Base-by-base conservation (phyloP, 2,329 filamentous ascomycete species). In the Pseudocercospora pini-densiflorae region DNA sequence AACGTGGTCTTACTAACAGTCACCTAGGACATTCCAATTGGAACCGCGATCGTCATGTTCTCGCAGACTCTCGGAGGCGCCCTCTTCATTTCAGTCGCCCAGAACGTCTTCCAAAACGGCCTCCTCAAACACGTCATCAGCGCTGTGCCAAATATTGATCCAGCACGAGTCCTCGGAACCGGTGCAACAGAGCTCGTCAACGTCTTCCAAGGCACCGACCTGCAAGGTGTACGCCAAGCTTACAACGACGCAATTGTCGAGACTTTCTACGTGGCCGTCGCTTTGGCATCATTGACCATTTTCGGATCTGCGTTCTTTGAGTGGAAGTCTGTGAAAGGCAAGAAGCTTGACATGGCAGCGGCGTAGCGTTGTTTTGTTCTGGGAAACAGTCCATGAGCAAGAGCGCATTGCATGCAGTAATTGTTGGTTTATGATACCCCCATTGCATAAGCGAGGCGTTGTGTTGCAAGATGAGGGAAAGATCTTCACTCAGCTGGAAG, bases 321-420 rank as follows among this genome's bases (percentile, higher is more conserved):
- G 79, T 92, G 88, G 88, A 85, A 82, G 75, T 88, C 81, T 69
- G 88, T 92, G 73, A 91, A 91, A 81, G 76, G 76, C 24, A 77
- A 77, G 72, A 79, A 81, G 70, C 78, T 82, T 59, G 76, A 79
- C 70, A 75, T 77, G 74, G 71, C 69, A 24, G 74, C 72, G 47
- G 76, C 74, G 14, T 58, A 31, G 36, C 10, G 27, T 45, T 5
- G 43, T 14, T 45, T 45, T 6, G 6, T 27, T 27, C 6, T 27
- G 27, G 27, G 27, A 27, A 27, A 27, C 29, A 31, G 29, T 31
- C 6, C 29, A 8, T 31, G 29, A 31, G 29, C 29, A 14, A 36
- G 33, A 36, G 33, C 12, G 33, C 33, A 36, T 40, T 40, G 31
- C 31, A 33, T 33, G 10, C 31, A 33, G 29, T 31, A 31, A 31